These are phyloP conservation scores for Termitomyces sp. DNA, from an alignment of 768 basidiomycete genomes.

Conservation along the genomic window DNA sequence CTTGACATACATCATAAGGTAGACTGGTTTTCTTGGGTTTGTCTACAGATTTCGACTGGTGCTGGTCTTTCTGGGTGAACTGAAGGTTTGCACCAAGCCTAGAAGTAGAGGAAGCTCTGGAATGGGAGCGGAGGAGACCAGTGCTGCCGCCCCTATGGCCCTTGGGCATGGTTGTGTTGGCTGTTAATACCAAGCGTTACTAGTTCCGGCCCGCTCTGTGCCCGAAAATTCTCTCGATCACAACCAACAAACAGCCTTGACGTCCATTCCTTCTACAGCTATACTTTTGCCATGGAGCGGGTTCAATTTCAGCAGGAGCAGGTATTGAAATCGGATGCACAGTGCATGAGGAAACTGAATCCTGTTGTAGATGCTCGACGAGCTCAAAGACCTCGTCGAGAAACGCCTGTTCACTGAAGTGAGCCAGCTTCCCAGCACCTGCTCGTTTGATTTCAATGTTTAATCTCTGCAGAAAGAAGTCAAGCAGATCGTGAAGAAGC, in stretches of 20 bases:
- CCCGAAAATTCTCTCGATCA: conserved; percentile 7
- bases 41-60: conserved; percentile 36
- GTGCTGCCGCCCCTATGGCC: conserved; percentile 39
- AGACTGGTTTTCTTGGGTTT: conserved; percentile 44
- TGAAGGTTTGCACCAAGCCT: conserved; percentile 57
- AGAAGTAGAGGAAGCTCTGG: conserved; percentile 59
- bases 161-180: conserved; percentile 42
- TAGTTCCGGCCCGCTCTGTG: conserved; percentile 11
- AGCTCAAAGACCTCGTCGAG: conserved; percentile 88
- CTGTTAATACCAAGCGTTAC: no score
- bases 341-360: conserved; percentile 5
- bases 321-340: conserved; percentile 25
- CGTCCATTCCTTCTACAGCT: background rate
- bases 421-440: conserved; percentile 18
- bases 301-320: conserved; percentile 94
- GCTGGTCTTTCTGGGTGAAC: conserved; percentile 59
- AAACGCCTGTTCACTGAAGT: conserved; percentile 82
- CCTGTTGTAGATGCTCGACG: conserved; percentile 85
- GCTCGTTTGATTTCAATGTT: conserved; percentile 5
- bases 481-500: conserved; percentile 77
- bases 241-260: background rate
- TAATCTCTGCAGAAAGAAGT: conserved; percentile 56
- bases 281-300: conserved; percentile 67
- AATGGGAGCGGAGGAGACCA: conserved; percentile 51
- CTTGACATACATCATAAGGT: conserved; percentile 38